Evolutionary conservation across 2,329 filamentous ascomycete genomes (phyloP), one percentile per base, ranked within the genome.

Genomic region (Chrysoporthe cubensis): DNA sequence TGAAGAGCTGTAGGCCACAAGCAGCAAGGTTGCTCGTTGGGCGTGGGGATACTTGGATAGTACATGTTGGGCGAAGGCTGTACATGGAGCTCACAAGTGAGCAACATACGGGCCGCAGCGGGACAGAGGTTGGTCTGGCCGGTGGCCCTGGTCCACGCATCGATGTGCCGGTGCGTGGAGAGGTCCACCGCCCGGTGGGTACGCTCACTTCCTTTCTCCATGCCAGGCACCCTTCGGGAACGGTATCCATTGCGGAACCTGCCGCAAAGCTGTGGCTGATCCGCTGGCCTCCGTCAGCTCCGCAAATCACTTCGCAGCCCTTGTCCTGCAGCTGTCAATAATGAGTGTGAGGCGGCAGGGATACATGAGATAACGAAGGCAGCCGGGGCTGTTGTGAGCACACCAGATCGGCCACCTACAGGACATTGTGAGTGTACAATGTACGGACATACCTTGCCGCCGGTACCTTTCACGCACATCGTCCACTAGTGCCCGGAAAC

Each of bases 41-140:
- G 44, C 48, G 50, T 44, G 57, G 50, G 68, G 42, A 59, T 69
- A 69, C 65, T 54, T 65, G 58, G 60, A 4, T 43, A 60, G 68
- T 69, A 69, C 68, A 42, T 69, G 62, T 54, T 60, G 65, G 68
- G 65, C 58, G 21, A 62, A 56, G 62, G 40, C 58, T 62, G 68
- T 69, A 69, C 65, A 64, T 50, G n/a, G 46, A 62, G 32, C 34
- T 44, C 60, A 48, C 65, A 62, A 62, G 64, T 46, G 59, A 63
- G 66, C 43, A 65, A 48, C 57, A 60, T 65, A 69, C 65, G 65
- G 67, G 65, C 68, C 58, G 62, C 40, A 52, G 65, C 66, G 65
- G 62, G 58, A 67, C 50, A 65, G 65, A 50, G 7, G 43, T 59
- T 65, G 37, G 63, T 57, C 63, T 65, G 63, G 63, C 63, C 63